Conservation (phyloP, 257 asterid species). For the Gardenia jasminoides region DNA sequence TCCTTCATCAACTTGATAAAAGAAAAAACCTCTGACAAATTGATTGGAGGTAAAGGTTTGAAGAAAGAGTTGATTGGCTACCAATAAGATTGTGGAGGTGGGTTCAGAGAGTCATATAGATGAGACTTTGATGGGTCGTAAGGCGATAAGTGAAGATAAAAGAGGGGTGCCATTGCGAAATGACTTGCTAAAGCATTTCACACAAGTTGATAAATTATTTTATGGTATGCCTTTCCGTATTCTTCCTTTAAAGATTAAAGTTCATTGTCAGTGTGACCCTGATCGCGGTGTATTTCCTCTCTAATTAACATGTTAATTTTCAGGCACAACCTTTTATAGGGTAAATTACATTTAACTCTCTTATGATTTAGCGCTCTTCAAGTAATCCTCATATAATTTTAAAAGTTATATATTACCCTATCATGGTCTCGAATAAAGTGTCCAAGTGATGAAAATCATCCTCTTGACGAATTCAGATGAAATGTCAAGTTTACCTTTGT, state of each 20-base stretch:
- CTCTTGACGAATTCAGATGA: no score
- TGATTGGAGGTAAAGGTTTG: slow-evolving; percentile 1
- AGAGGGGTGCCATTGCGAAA: background rate
- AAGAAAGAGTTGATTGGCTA: background rate
- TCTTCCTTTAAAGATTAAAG: background rate
- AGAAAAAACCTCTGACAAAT: background rate
- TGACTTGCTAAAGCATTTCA: background rate
- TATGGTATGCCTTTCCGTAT: background rate
- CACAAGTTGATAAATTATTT: background rate
- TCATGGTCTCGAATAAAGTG: no score
- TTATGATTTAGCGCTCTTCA: no score
- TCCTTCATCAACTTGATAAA: background rate
- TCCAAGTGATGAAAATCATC: no score
- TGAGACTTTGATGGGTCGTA: background rate
- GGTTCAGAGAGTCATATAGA: background rate
- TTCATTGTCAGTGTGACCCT: background rate
- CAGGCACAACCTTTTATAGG: no score
- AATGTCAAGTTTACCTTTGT: no score
- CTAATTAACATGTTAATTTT: no score
- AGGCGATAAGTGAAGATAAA: background rate
- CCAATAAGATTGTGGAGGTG: background rate
- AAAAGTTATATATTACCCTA: no score
- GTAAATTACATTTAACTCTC: no score
- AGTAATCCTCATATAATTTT: no score
- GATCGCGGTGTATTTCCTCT: no score